Percentiles rank a stretch among this genome's conserved stretches.
These are phyloP conservation scores for Xerocomellus dryophilus DNA, from an alignment of 768 basidiomycete species.

Conservation along the genomic window DNA sequence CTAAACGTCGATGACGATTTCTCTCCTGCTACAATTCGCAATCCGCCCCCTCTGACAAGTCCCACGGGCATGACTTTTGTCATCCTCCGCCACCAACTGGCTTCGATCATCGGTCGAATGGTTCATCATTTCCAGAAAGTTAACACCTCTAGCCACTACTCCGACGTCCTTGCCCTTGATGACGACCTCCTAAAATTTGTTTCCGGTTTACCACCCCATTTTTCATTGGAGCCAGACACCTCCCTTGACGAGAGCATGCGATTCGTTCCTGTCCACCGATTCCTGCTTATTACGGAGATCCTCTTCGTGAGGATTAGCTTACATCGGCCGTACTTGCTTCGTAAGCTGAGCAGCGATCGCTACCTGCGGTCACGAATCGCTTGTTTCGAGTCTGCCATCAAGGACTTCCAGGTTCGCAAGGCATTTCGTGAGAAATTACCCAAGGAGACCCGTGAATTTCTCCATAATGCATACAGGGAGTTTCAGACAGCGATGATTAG, in stretches of 20 bases:
- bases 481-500: conserved; percentile 90
- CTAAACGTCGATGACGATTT: conserved; percentile 68
- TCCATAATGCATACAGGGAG: conserved; percentile 81
- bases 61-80: conserved; percentile 88
- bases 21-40: conserved; percentile 42
- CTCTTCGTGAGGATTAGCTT: conserved; percentile 81
- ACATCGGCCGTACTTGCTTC: conserved; percentile 85
- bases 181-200: conserved; percentile 81
- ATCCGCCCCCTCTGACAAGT: conserved; percentile 54
- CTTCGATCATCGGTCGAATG: conserved; percentile 82
- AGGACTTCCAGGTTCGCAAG: conserved; percentile 78
- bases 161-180: conserved; percentile 77
- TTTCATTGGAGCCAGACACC: conserved; percentile 69
- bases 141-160: conserved; percentile 71
- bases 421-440: conserved; percentile 61
- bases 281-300: conserved; percentile 85
- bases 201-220: conserved; percentile 73
- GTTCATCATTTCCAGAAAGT: conserved; percentile 93
- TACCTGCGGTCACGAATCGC: conserved; percentile 79
- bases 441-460: conserved; percentile 62
- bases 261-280: conserved; percentile 80
- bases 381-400: conserved; percentile 88
- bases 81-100: conserved; percentile 79
- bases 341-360: conserved; percentile 69
- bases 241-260: conserved; percentile 64